Evolutionary conservation across 2,329 filamentous ascomycete genomes (phyloP).

Genomic region (Decorospora gaudefroyi): DNA sequence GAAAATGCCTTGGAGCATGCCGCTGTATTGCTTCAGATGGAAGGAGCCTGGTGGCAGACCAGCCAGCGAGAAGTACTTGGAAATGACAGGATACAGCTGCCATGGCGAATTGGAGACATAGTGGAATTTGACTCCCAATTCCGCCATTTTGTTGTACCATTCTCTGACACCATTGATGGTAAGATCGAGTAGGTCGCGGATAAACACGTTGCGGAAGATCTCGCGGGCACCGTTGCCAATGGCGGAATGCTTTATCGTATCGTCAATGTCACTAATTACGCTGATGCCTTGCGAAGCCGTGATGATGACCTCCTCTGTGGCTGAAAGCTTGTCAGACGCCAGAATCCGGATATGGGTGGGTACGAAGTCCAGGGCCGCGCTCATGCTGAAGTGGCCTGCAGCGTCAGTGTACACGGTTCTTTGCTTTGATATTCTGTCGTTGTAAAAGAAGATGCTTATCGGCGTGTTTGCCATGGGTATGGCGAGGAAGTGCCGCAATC

Average conservation of each 20-base stretch:
- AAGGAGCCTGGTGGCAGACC: slow-evolving; percentile 86
- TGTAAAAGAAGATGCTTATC: slow-evolving; percentile 94
- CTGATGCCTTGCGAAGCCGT: slow-evolving; percentile 82
- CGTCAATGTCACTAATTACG: slow-evolving; percentile 95
- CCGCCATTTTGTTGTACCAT: slow-evolving; percentile 80
- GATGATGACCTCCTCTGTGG: slow-evolving; percentile 75
- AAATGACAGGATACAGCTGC: slow-evolving; percentile 91
- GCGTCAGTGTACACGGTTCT: slow-evolving; percentile 84
- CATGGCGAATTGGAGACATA: slow-evolving; percentile 99
- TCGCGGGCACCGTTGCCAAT: slow-evolving; percentile 86
- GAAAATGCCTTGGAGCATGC: slow-evolving; percentile 97
- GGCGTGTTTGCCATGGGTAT: slow-evolving; percentile 76
- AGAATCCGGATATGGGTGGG: slow-evolving; percentile 88
- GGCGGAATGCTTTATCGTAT: slow-evolving; percentile 94
- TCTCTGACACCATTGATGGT: slow-evolving; percentile 84
- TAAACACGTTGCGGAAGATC: slow-evolving; percentile 95
- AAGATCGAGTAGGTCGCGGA: slow-evolving; percentile 79
- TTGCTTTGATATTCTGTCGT: slow-evolving; percentile 79
- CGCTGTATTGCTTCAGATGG: slow-evolving; percentile 93
- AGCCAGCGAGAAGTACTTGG: slow-evolving; percentile 79
- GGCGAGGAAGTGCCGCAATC: slow-evolving; percentile 86
- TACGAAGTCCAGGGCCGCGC: slow-evolving; percentile 83
- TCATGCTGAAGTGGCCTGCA: slow-evolving; percentile 81
- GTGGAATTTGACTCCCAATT: slow-evolving; percentile 84
- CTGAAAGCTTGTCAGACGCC: slow-evolving; percentile 82